phyloP scores from a whole-genome alignment of 148 eudicot species.

The Rhododendron henanense region DNA sequence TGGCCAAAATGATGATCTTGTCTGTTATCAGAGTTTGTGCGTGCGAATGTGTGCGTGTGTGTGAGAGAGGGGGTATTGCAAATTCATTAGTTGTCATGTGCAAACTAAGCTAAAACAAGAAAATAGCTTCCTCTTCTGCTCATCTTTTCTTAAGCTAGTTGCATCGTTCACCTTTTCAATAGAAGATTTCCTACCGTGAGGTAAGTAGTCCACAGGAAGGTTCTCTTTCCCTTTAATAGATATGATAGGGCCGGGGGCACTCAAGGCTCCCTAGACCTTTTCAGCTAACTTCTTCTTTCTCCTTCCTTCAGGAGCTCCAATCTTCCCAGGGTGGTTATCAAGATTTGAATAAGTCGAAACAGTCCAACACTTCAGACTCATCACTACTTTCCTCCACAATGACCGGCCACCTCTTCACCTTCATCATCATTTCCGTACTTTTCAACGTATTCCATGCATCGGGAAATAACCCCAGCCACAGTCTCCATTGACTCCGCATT shows the following conservation, averaged over 20 bases:
- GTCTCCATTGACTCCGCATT: conserved; percentile 31
- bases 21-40: not conserved
- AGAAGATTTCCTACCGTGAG: conserved; percentile 38
- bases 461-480: conserved; percentile 42
- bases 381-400: conserved; percentile 77
- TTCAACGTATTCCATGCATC: conserved; percentile 66
- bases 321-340: conserved; percentile 91
- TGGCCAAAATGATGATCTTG: not conserved
- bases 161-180: conserved; percentile 47
- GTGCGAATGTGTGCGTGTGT: not conserved
- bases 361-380: conserved; percentile 85
- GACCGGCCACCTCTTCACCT: conserved; percentile 35
- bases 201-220: conserved; percentile 78
- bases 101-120: conserved; percentile 2
- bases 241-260: conserved; percentile 36
- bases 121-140: conserved; percentile 47
- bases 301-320: conserved; percentile 53
- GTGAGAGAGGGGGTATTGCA: not conserved
- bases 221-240: conserved; percentile 70
- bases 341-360: conserved; percentile 85
- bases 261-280: conserved; percentile 39
- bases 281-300: conserved; percentile 65
- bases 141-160: conserved; percentile 30
- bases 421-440: conserved; percentile 53
- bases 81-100: not conserved